Base-by-base conservation (phyloP, 768 basidiomycete genomes). In the Fibroporia radiculosa region DNA sequence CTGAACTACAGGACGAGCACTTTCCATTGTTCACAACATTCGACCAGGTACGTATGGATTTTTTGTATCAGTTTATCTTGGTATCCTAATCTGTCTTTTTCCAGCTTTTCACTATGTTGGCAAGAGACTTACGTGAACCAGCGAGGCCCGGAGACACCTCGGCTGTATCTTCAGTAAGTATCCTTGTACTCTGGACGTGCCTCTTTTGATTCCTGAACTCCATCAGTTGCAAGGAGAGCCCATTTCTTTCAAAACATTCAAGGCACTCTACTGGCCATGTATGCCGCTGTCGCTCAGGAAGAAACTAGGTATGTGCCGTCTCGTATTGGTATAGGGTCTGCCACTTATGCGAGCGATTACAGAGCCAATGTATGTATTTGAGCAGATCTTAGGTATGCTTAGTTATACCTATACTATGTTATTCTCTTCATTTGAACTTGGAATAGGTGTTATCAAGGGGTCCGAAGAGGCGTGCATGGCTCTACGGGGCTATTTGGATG, bases 21-120 rank as follows among this genome's bases (percentile, higher is more conserved):
- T 87, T 86, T 42, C 84, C 84, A 0, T 57, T 87, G 31, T 87
- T 86, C 49, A 53, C 82, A 1, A 82, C 84, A 0, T 81, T 78
- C 44, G 75, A 84, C 53, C 66, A 69, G 41, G 84, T 81, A 49
- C 36, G 70, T 23, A n/a, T 20, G 11, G 10, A 7, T n/a, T 24
- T 36, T 25, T 28, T n/a, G n/a, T n/a, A n/a, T n/a, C n/a, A n/a
- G n/a, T n/a, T n/a, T n/a, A n/a, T n/a, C n/a, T n/a, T n/a, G n/a
- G n/a, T n/a, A 11, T 33, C 50, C 27, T 16, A 19, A 32, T 11
- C 5, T 32, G 5, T 42, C n/a, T 19, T 6, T 14, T 26, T 14
- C 10, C 32, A 78, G 76, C 62, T 80, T 7, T 77, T 67, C 44
- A 56, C 56, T 11, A 56, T 80, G 40, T 50, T 80, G 1, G 75